Conservation (phyloP, 805 yeast genomes). For the Metschnikowia picachoensis region DNA sequence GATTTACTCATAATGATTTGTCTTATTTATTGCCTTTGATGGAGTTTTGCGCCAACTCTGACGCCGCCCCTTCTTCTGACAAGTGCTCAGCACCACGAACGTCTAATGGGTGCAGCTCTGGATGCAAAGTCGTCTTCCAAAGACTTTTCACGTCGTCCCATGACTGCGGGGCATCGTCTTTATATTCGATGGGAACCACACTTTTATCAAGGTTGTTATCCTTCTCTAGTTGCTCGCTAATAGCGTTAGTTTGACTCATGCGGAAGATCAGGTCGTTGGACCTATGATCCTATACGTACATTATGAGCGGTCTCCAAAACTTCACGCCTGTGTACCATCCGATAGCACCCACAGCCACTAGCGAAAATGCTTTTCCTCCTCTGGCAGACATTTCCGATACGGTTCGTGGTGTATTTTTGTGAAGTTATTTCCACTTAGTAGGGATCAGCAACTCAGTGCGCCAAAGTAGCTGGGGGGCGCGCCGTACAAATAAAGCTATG, state of each 20-base stretch:
- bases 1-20: too few relatives aligned
- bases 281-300: conserved; percentile 39
- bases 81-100: conserved; percentile 1
- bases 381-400: conserved; percentile 17
- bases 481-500: background rate
- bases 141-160: conserved; percentile 36
- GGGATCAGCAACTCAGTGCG: too few relatives aligned
- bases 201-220: conserved; percentile 65
- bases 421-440: background rate
- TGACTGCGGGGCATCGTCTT: conserved; percentile 32
- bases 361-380: conserved; percentile 24
- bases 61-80: background rate
- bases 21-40: background rate
- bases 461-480: background rate
- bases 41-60: background rate
- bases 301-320: conserved; percentile 71
- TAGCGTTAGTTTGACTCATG: conserved; percentile 4
- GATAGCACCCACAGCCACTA: conserved; percentile 23
- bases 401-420: background rate
- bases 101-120: conserved; percentile 14
- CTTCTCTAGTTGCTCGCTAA: conserved; percentile 56
- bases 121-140: conserved; percentile 31
- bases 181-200: conserved; percentile 47
- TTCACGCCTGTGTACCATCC: conserved; percentile 51
- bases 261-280: background rate